phyloP scores from a whole-genome alignment of 805 yeast genomes.

The Zygoascus biomembranicola region DNA sequence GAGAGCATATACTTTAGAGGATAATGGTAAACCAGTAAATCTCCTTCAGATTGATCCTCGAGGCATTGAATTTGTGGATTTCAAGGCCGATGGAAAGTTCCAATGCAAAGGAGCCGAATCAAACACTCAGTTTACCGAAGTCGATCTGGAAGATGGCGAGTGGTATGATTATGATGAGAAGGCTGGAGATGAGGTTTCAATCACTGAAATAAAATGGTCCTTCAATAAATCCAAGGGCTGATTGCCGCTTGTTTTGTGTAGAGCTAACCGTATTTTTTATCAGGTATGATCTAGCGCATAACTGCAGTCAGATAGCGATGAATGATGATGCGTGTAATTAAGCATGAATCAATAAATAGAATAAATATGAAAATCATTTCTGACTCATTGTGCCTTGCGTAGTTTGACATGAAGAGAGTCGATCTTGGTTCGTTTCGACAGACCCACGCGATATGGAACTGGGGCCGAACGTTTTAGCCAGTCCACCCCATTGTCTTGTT shows the following conservation, averaged over 20 bases:
- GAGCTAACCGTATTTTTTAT: background rate
- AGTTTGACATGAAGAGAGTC: constrained; percentile 1
- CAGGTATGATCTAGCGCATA: too few species aligned
- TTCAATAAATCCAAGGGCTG: constrained; percentile 30
- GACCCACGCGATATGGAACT: constrained; percentile 2
- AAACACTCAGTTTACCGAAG: constrained; percentile 46
- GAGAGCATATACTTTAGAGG: constrained; percentile 33
- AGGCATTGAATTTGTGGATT: constrained; percentile 67
- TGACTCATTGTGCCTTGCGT: background rate
- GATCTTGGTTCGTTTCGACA: constrained; percentile 3
- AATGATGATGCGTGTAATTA: background rate
- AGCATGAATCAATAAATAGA: background rate
- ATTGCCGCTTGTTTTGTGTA: background rate
- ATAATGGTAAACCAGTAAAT: constrained; percentile 33
- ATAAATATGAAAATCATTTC: background rate
- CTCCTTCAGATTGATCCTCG: constrained; percentile 74
- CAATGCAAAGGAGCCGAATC: constrained; percentile 46
- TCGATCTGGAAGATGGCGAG: constrained; percentile 72
- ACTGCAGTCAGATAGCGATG: too few species aligned
- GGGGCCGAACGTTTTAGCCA: background rate
- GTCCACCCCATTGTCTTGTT: background rate
- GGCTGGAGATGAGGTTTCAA: constrained; percentile 68
- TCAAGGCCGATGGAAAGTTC: constrained; percentile 60
- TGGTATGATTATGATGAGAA: constrained; percentile 95
- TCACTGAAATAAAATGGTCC: constrained; percentile 66